Percentiles rank a stretch among this genome's conserved stretches.
These are phyloP conservation scores for Diversispora epigaea DNA, from an alignment of 192 early-diverging fungal genomes.

Conservation along the genomic window DNA sequence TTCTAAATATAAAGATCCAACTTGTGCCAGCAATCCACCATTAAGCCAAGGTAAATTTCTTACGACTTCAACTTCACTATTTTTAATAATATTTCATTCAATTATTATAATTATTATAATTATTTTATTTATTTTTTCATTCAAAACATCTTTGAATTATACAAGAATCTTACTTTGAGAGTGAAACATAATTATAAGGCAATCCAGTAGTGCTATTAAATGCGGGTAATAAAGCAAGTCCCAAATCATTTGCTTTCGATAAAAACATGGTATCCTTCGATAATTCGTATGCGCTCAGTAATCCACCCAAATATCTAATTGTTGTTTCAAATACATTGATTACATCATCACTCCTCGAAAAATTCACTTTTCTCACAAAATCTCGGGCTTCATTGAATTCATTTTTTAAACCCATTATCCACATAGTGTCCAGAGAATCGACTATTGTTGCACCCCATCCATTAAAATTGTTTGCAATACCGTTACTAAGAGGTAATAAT, in stretches of 20 bases:
- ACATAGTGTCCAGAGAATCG: slow-evolving; percentile 85
- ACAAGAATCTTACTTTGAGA: slow-evolving; percentile 36
- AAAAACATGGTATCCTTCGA: slow-evolving; percentile 68
- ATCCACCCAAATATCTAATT: slow-evolving; percentile 74
- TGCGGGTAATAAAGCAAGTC: slow-evolving; percentile 64
- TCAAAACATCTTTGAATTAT: not conserved
- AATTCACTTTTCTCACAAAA: slow-evolving; percentile 62
- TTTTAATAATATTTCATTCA: no score
- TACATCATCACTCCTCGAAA: slow-evolving; percentile 40
- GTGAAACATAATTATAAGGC: slow-evolving; percentile 63
- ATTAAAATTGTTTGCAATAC: slow-evolving; percentile 41
- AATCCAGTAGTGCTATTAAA: slow-evolving; percentile 77
- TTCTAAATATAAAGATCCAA: slow-evolving; percentile 81
- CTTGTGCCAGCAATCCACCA: slow-evolving; percentile 56
- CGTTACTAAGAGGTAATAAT: slow-evolving; percentile 43
- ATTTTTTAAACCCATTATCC: slow-evolving; percentile 77
- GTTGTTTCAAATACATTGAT: slow-evolving; percentile 83
- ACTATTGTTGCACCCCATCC: slow-evolving; percentile 76
- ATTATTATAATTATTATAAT: no score
- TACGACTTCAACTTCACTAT: no score
- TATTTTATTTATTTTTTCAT: not conserved
- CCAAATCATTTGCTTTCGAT: slow-evolving; percentile 69
- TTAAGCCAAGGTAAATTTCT: not conserved
- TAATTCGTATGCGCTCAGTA: slow-evolving; percentile 83
- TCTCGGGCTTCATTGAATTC: slow-evolving; percentile 76